Base-by-base conservation (phyloP, 106 monocot genomes). In the Platanthera guangdongensis region DNA sequence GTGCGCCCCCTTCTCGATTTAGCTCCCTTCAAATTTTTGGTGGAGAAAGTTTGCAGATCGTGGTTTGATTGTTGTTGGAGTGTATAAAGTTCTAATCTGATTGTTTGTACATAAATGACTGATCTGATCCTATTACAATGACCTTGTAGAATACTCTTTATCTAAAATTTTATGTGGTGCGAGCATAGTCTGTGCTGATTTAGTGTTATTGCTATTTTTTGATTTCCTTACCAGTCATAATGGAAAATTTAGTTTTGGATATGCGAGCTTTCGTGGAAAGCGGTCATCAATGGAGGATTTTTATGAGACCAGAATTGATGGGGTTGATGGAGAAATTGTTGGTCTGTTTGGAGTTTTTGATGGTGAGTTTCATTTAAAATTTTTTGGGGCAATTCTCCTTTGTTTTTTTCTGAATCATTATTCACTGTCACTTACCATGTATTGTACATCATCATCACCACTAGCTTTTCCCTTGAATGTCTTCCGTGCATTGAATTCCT, bases 301-400 rank as follows among this genome's bases (percentile, higher is more conserved):
- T 65, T 88, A 82, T 71, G 88, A 88, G 55, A 80, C 88, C 10
- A 79, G 77, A 85, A 78, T 88, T 64, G 84, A 84, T 68, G 72
- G 75, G 8, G 75, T 85, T 46, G 85, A 88, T 49, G 85, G 85
- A 49, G 84, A 88, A 62, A 74, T 79, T 62, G 82, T 88, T 76
- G 88, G 88, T 19, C 64, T 88, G 7, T 88, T 88, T 74, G 88
- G 88, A 47, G 88, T 88, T 18, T 88, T 88, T 82, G 88, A 88
- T 64, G 88, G 88, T 88, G 72, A 63, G 71, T 49, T 52, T 75
- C 68, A 25, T 47, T 57, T 71, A 7, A 39, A 39, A 39, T 39
- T 39, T 39, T 39, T 39, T 39, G 0, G 39, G 39, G 39, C 39
- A 60, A 21, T 60, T 21, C 10, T 60, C 19, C 21, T 57, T 60